Percentiles rank a stretch among this genome's conserved stretches.
phyloP scores from a whole-genome alignment of 306 rosid species.

The Prunus armeniaca region DNA sequence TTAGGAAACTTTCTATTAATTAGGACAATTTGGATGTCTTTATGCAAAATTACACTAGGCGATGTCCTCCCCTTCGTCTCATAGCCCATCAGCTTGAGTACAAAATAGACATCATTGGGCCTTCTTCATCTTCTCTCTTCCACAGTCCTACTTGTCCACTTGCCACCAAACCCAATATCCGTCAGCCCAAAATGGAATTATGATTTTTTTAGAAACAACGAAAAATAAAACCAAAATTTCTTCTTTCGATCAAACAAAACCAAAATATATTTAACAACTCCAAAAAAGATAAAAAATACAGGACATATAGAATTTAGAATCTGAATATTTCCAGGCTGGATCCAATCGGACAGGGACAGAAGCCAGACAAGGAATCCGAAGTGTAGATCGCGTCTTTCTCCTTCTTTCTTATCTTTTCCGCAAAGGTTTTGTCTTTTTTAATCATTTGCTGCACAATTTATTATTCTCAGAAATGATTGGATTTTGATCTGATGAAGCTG shows the following conservation, averaged over 20 bases:
- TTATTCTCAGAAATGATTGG: neutral
- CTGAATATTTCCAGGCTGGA: slow-evolving; percentile 3
- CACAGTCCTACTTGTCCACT: too few relatives aligned
- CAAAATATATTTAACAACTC: neutral
- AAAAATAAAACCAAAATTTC: neutral
- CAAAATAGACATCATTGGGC: too few relatives aligned
- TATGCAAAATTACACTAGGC: too few relatives aligned
- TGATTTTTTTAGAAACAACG: neutral
- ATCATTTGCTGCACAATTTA: neutral
- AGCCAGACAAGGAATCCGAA: slow-evolving; percentile 7
- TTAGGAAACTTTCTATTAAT: too few relatives aligned
- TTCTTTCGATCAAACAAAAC: neutral
- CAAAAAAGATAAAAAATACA: neutral
- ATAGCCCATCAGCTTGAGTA: too few relatives aligned
- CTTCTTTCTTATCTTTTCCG: neutral
- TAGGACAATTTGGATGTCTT: too few relatives aligned
- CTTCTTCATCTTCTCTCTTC: too few relatives aligned
- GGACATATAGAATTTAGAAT: neutral
- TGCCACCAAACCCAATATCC: neutral
- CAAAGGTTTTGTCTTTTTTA: slow-evolving; percentile 3
- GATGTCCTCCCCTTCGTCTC: too few relatives aligned
- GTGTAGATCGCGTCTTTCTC: neutral
- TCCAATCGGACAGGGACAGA: neutral
- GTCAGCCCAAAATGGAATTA: neutral
- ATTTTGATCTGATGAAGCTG: neutral